These are phyloP conservation scores for Lactifluus pinguis DNA, from an alignment of 768 basidiomycete species.

Conservation along the genomic window DNA sequence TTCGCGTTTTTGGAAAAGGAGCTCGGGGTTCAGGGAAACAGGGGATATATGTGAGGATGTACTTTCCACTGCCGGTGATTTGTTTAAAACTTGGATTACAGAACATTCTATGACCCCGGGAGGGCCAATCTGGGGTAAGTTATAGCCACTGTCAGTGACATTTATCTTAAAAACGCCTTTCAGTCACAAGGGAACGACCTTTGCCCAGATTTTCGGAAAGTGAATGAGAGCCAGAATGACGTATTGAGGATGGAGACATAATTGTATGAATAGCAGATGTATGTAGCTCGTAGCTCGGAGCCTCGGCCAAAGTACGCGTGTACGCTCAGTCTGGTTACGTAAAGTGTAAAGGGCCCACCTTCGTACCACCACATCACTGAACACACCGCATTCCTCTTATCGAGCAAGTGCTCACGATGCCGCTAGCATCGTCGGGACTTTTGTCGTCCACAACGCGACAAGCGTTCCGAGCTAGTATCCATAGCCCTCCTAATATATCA, in stretches of 20 bases:
- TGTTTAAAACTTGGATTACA: constrained; percentile 8
- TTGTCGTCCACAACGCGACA: constrained; percentile 22
- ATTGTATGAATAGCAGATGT: not conserved
- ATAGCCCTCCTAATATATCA: constrained; percentile 21
- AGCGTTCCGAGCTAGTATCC: constrained; percentile 17
- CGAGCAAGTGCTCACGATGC: constrained; percentile 22
- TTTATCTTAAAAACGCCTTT: not conserved
- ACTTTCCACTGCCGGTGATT: not conserved
- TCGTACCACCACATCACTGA: not conserved
- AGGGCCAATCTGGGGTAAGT: constrained; percentile 39
- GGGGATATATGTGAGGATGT: constrained; percentile 50
- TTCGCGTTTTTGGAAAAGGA: constrained; percentile 47
- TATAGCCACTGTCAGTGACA: not conserved
- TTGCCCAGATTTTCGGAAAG: constrained; percentile 34
- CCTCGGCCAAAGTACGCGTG: too few relatives aligned
- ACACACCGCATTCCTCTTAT: not conserved
- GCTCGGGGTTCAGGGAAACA: constrained; percentile 39
- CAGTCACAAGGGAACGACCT: constrained; percentile 38
- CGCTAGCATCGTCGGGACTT: constrained; percentile 25
- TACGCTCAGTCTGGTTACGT: too few relatives aligned
- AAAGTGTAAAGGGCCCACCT: too few relatives aligned
- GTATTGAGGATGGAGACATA: too few relatives aligned
- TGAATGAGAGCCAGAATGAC: not conserved
- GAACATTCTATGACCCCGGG: constrained; percentile 47
- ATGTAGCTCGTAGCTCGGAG: too few relatives aligned